A percentile compares a stretch with the other conserved stretches of the same genome.
Evolutionary conservation across 1,284 basidiomycete genomes (phyloP).

Genomic region (Coniferiporia sulphurascens): DNA sequence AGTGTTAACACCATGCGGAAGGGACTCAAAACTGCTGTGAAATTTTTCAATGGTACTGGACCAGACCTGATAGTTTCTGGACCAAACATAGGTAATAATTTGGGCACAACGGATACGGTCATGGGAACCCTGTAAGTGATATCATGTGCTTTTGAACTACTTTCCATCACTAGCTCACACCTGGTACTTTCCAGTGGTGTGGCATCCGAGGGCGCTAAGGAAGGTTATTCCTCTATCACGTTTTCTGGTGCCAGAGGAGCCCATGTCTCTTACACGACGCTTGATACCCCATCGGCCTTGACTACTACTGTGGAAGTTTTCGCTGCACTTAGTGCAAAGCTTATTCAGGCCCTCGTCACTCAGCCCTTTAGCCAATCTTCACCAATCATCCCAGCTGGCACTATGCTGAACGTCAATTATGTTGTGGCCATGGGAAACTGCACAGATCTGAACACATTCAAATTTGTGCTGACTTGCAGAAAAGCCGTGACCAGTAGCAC

Average conservation of each 20-base stretch:
- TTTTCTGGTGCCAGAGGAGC: constrained; percentile 42
- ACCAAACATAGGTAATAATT: constrained; percentile 43
- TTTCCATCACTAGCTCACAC: too few species aligned
- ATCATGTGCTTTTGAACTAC: neutral
- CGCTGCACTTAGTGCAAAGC: constrained; percentile 38
- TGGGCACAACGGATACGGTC: constrained; percentile 28
- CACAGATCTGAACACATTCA: constrained; percentile 31
- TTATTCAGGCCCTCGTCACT: constrained; percentile 33
- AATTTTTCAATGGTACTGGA: constrained; percentile 33
- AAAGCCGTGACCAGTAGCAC: constrained; percentile 12
- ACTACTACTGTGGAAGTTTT: constrained; percentile 38
- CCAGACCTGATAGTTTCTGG: constrained; percentile 51
- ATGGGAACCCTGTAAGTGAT: constrained; percentile 43
- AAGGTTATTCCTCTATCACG: constrained; percentile 46
- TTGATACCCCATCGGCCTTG: constrained; percentile 31
- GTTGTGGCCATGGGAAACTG: constrained; percentile 35
- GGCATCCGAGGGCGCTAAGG: constrained; percentile 39
- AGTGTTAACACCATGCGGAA: constrained; percentile 40
- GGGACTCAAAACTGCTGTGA: constrained; percentile 44
- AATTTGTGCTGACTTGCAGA: constrained; percentile 31
- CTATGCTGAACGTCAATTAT: constrained; percentile 49
- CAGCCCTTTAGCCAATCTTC: constrained; percentile 15
- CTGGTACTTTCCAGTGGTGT: constrained; percentile 35
- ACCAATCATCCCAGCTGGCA: constrained; percentile 37
- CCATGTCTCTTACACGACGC: constrained; percentile 43